Conservation (phyloP, 1,284 basidiomycete genomes). For the Puccinia novopanici region DNA sequence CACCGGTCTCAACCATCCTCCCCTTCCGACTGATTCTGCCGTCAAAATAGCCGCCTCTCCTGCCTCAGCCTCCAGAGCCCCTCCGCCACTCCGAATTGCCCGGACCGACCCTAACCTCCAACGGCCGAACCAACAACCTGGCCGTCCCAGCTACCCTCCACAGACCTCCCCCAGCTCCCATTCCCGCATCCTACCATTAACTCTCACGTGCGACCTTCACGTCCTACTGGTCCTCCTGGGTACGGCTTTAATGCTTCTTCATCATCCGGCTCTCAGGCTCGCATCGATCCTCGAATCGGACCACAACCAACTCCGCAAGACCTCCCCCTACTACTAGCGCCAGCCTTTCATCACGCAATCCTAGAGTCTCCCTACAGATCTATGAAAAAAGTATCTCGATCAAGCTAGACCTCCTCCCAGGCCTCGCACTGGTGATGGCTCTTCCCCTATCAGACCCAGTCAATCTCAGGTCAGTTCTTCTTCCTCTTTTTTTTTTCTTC, state of each 20-base stretch:
- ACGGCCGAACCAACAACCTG: not conserved
- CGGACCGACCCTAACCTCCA: conserved; percentile 10
- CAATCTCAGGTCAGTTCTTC: conserved; percentile 27
- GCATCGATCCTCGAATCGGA: conserved; percentile 19
- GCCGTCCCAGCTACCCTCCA: conserved; percentile 23
- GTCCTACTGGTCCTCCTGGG: conserved; percentile 24
- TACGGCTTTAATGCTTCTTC: not conserved
- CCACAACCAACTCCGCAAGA: not conserved
- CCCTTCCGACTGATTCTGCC: conserved; percentile 35
- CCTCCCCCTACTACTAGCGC: conserved; percentile 20
- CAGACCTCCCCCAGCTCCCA: conserved; percentile 31
- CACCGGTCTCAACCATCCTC: conserved; percentile 28
- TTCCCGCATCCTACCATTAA: conserved; percentile 43
- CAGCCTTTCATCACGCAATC: conserved; percentile 8
- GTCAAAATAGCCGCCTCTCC: conserved; percentile 12
- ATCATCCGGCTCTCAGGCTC: conserved; percentile 12
- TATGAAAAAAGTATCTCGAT: conserved; percentile 41
- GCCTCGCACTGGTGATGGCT: conserved; percentile 32
- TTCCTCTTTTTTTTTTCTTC: not conserved
- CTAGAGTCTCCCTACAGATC: conserved; percentile 23
- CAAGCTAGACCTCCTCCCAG: conserved; percentile 23
- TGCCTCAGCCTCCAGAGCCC: not conserved
- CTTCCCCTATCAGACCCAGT: conserved; percentile 11
- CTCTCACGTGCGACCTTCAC: conserved; percentile 22
- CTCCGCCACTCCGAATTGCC: conserved; percentile 28